A percentile compares a stretch with the other conserved stretches of the same genome.
phyloP scores from a whole-genome alignment of 495 filamentous ascomycete genomes.

The Trichodelitschia bisporula region DNA sequence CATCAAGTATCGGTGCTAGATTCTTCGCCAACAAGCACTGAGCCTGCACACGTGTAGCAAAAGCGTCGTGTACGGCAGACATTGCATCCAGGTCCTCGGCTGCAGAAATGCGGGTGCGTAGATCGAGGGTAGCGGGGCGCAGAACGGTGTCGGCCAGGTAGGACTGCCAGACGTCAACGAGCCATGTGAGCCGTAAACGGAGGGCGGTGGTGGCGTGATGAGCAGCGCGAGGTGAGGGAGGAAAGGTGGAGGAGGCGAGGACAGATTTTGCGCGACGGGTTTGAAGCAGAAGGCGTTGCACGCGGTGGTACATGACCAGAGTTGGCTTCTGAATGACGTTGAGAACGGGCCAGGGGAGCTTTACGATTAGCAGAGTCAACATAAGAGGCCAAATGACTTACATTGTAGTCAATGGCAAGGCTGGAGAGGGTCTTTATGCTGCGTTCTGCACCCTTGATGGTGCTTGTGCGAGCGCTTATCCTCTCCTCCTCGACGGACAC shows the following conservation, averaged over 20 bases:
- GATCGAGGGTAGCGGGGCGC: slow-evolving; percentile 30
- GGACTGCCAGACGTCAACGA: not conserved
- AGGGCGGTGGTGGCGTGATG: no score
- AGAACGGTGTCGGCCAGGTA: not conserved
- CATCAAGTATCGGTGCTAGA: slow-evolving; percentile 13
- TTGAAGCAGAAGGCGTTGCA: slow-evolving; percentile 58
- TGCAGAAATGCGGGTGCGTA: slow-evolving; percentile 26
- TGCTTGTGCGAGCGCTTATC: slow-evolving; percentile 25
- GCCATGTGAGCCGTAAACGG: no score
- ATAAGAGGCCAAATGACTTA: slow-evolving; percentile 4
- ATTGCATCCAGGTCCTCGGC: slow-evolving; percentile 64
- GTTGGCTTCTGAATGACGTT: slow-evolving; percentile 46
- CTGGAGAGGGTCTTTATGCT: slow-evolving; percentile 17
- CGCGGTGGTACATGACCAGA: slow-evolving; percentile 35
- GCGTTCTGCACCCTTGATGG: slow-evolving; percentile 10
- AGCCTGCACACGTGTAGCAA: slow-evolving; percentile 31
- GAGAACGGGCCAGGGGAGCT: slow-evolving; percentile 62
- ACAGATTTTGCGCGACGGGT: slow-evolving; percentile 44
- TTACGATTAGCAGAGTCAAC: slow-evolving; percentile 1
- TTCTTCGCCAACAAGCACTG: slow-evolving; percentile 36
- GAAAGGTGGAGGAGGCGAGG: slow-evolving; percentile 30
- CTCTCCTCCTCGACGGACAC: slow-evolving; percentile 29
- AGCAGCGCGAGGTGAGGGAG: no score
- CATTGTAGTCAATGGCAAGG: slow-evolving; percentile 9
- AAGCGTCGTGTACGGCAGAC: slow-evolving; percentile 40